These are phyloP conservation scores for Wickerhamiella slavikovae DNA, from an alignment of 805 yeast species.

Conservation along the genomic window DNA sequence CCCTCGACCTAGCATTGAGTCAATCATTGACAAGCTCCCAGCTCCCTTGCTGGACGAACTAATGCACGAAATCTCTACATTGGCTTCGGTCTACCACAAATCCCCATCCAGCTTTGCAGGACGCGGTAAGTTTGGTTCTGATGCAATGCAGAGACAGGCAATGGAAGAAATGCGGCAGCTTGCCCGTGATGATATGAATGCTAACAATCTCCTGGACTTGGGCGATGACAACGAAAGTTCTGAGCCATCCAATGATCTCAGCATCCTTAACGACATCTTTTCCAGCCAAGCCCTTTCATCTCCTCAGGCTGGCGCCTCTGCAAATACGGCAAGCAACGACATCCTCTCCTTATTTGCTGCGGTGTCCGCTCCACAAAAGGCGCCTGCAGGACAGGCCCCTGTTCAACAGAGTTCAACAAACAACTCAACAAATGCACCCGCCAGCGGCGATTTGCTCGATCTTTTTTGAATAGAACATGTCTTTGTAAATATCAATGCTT, in stretches of 20 bases:
- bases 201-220: constrained; percentile 52
- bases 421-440: too few species aligned
- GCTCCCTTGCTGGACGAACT: constrained; percentile 47
- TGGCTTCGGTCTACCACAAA: constrained; percentile 77
- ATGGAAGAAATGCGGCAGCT: constrained; percentile 59
- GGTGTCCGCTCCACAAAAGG: too few species aligned
- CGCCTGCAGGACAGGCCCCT: too few species aligned
- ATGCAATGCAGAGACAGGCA: constrained; percentile 25
- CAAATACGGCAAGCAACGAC: constrained; percentile 20
- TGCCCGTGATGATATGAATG: constrained; percentile 44
- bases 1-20: constrained; percentile 47
- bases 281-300: constrained; percentile 7
- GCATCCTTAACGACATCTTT: constrained; percentile 12
- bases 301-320: constrained; percentile 8
- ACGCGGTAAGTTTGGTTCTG: constrained; percentile 22
- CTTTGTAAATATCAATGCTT: too few species aligned
- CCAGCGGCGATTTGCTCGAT: too few species aligned
- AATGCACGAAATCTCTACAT: constrained; percentile 55
- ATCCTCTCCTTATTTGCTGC: constrained; percentile 26
- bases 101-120: constrained; percentile 50
- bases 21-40: constrained; percentile 53
- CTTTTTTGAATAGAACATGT: too few species aligned
- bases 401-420: too few species aligned
- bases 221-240: constrained; percentile 37
- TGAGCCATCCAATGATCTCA: constrained; percentile 5